A percentile compares a stretch with the other conserved stretches of the same genome.
phyloP scores from a whole-genome alignment of 2,329 filamentous ascomycete species.

The Sarocladium strictum region DNA sequence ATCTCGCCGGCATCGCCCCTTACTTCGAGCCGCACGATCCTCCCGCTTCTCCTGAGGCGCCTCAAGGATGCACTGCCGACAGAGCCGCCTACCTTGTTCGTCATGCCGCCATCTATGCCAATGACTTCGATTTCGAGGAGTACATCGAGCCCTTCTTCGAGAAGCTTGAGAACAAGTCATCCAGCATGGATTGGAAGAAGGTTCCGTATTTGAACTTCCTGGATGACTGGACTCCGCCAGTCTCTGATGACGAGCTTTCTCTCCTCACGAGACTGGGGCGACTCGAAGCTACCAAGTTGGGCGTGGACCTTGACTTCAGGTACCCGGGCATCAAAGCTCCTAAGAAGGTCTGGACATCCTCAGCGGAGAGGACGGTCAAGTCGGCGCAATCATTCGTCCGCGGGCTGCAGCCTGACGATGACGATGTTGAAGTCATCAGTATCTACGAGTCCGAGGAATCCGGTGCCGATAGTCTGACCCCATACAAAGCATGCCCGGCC shows the following conservation, averaged over 20 bases:
- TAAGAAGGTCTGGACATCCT: constrained; percentile 54
- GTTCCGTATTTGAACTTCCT: constrained; percentile 52
- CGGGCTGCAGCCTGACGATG: constrained; percentile 47
- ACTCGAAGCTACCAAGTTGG: constrained; percentile 53
- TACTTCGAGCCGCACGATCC: constrained; percentile 52
- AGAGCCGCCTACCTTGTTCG: constrained; percentile 50
- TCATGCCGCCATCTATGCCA: constrained; percentile 56
- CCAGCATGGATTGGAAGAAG: constrained; percentile 47
- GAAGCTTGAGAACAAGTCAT: constrained; percentile 51
- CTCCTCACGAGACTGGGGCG: constrained; percentile 56
- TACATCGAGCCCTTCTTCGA: constrained; percentile 51
- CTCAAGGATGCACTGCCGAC: constrained; percentile 43
- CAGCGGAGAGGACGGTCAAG: constrained; percentile 54
- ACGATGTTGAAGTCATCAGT: constrained; percentile 46
- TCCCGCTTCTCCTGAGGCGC: constrained; percentile 33
- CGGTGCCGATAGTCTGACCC: constrained; percentile 56
- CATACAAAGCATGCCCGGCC: constrained; percentile 58
- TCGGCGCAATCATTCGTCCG: constrained; percentile 53
- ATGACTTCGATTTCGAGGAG: constrained; percentile 51
- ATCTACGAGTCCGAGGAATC: constrained; percentile 50
- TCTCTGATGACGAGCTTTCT: constrained; percentile 50
- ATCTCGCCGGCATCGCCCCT: constrained; percentile 49
- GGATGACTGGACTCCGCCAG: constrained; percentile 48
- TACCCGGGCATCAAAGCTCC: constrained; percentile 50
- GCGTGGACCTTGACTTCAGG: constrained; percentile 50